Conservation (phyloP, 2,329 filamentous ascomycete genomes). For the Clarireedia monteithiana region DNA sequence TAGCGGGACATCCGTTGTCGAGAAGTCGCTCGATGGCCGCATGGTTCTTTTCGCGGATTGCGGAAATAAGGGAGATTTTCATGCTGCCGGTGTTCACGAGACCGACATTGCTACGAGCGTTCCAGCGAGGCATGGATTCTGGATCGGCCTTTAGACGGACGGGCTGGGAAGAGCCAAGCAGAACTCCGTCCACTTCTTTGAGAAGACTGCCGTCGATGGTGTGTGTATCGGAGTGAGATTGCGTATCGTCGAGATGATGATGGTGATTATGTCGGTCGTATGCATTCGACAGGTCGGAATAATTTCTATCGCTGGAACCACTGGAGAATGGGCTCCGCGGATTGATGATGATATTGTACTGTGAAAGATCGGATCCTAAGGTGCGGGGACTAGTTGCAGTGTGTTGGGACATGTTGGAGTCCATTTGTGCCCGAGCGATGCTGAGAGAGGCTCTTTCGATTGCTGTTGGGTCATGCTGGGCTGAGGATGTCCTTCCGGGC, state of each 20-base stretch:
- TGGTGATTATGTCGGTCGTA: conserved; percentile 15
- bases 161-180: conserved; percentile 37
- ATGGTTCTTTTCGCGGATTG: conserved; percentile 49
- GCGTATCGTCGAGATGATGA: conserved; percentile 22
- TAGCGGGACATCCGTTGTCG: conserved; percentile 47
- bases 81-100: conserved; percentile 35
- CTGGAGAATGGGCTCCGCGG: neutral
- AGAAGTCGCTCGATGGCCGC: conserved; percentile 49
- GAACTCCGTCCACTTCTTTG: conserved; percentile 31
- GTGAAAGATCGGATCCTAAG: conserved; percentile 7
- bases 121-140: conserved; percentile 43
- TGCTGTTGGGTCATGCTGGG: conserved; percentile 4
- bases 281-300: conserved; percentile 6
- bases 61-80: conserved; percentile 42
- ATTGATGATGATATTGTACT: neutral
- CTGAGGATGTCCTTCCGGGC: conserved; percentile 13
- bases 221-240: conserved; percentile 18
- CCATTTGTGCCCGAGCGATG: neutral
- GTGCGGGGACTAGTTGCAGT: neutral
- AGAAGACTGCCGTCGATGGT: conserved; percentile 31
- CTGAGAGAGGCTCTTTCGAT: neutral
- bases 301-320: conserved; percentile 1
- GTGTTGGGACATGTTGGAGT: neutral
- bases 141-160: conserved; percentile 45
- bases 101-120: conserved; percentile 38